These are phyloP conservation scores for Cercophora sp. DNA, from an alignment of 495 filamentous ascomycete species.

Conservation along the genomic window DNA sequence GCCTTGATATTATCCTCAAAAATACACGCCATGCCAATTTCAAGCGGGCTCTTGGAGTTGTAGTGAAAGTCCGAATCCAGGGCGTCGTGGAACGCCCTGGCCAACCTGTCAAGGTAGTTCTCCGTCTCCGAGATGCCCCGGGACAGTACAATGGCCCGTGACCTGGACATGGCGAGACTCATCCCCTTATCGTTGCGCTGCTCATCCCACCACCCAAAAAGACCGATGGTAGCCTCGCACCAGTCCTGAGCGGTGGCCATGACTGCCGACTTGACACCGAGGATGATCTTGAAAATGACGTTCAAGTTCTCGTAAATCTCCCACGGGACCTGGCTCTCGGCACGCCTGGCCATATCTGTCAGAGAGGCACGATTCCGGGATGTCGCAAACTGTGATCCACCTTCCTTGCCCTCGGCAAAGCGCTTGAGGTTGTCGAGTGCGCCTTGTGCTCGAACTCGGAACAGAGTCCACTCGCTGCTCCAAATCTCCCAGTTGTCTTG, in stretches of 20 bases:
- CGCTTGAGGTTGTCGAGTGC: conserved; percentile 62
- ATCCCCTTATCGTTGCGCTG: conserved; percentile 48
- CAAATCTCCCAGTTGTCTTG: conserved; percentile 71
- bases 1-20: conserved; percentile 74
- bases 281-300: conserved; percentile 68
- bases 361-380: conserved; percentile 33
- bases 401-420: conserved; percentile 69
- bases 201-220: conserved; percentile 88
- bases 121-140: conserved; percentile 25
- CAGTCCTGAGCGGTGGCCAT: conserved; percentile 71
- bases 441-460: conserved; percentile 63
- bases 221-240: conserved; percentile 76
- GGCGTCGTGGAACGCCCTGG: conserved; percentile 45
- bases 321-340: conserved; percentile 81
- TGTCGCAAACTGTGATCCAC: conserved; percentile 38
- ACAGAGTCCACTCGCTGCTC: conserved; percentile 71
- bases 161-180: conserved; percentile 33
- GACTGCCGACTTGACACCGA: conserved; percentile 67
- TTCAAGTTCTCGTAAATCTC: conserved; percentile 76
- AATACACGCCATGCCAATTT: conserved; percentile 73
- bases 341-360: conserved; percentile 61
- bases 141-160: conserved; percentile 37
- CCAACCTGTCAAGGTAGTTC: conserved; percentile 44
- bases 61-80: conserved; percentile 55
- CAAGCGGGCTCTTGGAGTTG: conserved; percentile 65